Base-by-base conservation (phyloP, 2,329 filamentous ascomycete genomes). In the Lasiodiplodia theobromae region DNA sequence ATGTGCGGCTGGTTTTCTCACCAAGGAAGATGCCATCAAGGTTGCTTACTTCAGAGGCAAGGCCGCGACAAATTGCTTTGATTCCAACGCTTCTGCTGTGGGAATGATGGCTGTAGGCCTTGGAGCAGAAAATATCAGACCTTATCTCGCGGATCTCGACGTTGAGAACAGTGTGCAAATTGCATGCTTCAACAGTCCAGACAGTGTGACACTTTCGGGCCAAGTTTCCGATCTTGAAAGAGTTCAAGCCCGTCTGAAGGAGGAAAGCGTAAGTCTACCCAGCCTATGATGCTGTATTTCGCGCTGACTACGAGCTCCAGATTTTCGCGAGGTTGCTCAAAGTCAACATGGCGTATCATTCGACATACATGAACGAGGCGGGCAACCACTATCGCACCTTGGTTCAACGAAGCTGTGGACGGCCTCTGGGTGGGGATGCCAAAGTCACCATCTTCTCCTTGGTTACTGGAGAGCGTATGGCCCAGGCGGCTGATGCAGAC, bases 101-200 rank as follows among this genome's bases (percentile, higher is more conserved):
- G 72, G 73, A 11, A 77, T 77, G 75, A 60, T 75, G 16, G 74
- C 74, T 23, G 71, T 75, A 2, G 72, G 73, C 4, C 57, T 74
- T 8, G 68, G 72, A 4, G 51, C 68, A 1, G 66, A 72, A 8
- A 40, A 11, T 0, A 63, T 70, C 34, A 37, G 31, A 4, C 40
- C 67, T 4, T 62, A 71, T 10, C 56, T 74, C 14, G 68, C 67
- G 3, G 56, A 71, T 4, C 56, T 74, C 23, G 68, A 70, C 3
- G 23, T 68, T 18, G 21, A 49, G 3, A n/a, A 60, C 16, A 31
- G 38, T 7, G 54, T 69, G 16, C 28, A 40, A 16, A 69, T 73
- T 25, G 71, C 71, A 10, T 73, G 71, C 66, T 64, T 69, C 53
- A 73, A 73, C 67, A 71, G 56, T 16, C 58, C 70, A 2, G 44